phyloP scores from a whole-genome alignment of 2,329 filamentous ascomycete species.

The Periconia sp. region DNA sequence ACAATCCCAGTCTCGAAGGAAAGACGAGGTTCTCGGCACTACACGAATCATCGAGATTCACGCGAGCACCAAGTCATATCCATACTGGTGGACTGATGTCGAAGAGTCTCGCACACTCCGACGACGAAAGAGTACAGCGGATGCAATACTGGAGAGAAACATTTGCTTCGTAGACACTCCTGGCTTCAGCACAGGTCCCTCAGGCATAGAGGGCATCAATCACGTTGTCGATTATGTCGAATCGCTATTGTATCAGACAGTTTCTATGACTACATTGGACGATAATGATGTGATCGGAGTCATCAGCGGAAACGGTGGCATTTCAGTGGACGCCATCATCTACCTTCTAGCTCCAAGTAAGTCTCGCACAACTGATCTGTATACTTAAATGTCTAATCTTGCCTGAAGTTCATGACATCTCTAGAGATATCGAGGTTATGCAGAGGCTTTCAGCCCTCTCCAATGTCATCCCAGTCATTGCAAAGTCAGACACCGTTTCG shows the following conservation, averaged over 20 bases:
- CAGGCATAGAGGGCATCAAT: conserved; percentile 25
- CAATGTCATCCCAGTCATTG: conserved; percentile 84
- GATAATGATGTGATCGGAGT: conserved; percentile 78
- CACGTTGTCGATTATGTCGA: conserved; percentile 72
- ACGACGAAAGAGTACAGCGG: conserved; percentile 70
- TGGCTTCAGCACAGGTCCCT: conserved; percentile 60
- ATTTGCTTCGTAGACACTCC: conserved; percentile 91
- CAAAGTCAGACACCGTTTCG: conserved; percentile 74
- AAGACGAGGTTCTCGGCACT: conserved; percentile 25
- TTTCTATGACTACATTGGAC: conserved; percentile 65
- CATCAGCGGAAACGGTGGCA: conserved; percentile 80
- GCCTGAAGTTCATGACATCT: conserved; percentile 44
- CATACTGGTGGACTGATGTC: conserved; percentile 85
- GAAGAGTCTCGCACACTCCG: conserved; percentile 67
- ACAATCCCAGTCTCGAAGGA: conserved; percentile 33
- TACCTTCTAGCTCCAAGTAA: conserved; percentile 79
- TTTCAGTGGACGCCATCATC: conserved; percentile 82
- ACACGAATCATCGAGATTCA: conserved; percentile 48
- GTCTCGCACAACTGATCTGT: conserved; percentile 29
- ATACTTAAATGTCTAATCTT: no score
- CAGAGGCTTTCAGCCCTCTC: conserved; percentile 72
- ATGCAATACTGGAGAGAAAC: conserved; percentile 85
- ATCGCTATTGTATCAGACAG: conserved; percentile 68
- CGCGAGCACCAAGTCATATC: conserved; percentile 68
- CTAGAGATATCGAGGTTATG: conserved; percentile 74